Conservation (phyloP, 352 stramenopile genomes). For the Phytophthora citrophthora region DNA sequence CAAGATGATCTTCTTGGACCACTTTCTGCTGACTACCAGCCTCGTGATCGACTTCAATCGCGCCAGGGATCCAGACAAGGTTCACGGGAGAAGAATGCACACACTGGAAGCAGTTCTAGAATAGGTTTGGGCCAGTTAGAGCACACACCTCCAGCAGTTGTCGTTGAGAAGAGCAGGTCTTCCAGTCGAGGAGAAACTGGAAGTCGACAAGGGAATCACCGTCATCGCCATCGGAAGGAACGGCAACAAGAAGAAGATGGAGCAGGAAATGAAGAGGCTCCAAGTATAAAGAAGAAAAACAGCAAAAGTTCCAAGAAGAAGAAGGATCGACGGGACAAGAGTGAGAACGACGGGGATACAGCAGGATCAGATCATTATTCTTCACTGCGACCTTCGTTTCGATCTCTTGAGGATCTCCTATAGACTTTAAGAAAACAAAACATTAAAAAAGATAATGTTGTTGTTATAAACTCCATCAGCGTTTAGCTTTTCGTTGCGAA, state of each 20-base stretch:
- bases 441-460: neutral
- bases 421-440: slow-evolving; percentile 11
- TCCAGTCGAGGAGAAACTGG: slow-evolving; percentile 32
- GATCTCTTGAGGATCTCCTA: slow-evolving; percentile 20
- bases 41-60: slow-evolving; percentile 77
- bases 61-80: slow-evolving; percentile 74
- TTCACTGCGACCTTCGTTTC: slow-evolving; percentile 29
- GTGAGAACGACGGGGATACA: slow-evolving; percentile 10
- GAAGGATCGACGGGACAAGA: slow-evolving; percentile 52
- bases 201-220: slow-evolving; percentile 32
- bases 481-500: slow-evolving; percentile 37
- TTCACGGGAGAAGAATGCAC: slow-evolving; percentile 34
- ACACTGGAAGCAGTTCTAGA: slow-evolving; percentile 16
- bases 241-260: slow-evolving; percentile 34
- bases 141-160: slow-evolving; percentile 19
- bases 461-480: slow-evolving; percentile 7
- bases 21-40: slow-evolving; percentile 60
- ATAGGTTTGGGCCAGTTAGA: slow-evolving; percentile 58
- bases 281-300: slow-evolving; percentile 44
- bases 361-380: slow-evolving; percentile 28
- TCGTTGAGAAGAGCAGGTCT: slow-evolving; percentile 18
- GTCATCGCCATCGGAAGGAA: slow-evolving; percentile 33
- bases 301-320: slow-evolving; percentile 66
- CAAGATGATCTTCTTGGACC: slow-evolving; percentile 52
- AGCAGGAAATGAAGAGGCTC: slow-evolving; percentile 8